phyloP scores from a whole-genome alignment of 805 yeast species.

The Maudiozyma bulderi region DNA sequence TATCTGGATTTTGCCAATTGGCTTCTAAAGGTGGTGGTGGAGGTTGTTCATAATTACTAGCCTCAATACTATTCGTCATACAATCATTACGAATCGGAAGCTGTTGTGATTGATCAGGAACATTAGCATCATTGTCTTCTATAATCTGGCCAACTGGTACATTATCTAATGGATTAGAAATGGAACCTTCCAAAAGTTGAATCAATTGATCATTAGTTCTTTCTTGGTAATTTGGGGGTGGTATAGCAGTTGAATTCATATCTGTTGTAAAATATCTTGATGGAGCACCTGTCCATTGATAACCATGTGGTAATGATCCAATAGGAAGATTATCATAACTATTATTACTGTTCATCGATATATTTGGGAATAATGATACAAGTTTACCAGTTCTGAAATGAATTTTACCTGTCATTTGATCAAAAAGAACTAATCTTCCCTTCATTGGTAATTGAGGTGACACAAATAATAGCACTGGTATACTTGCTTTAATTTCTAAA shows the following conservation, averaged over 20 bases:
- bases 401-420: slow-evolving; percentile 30
- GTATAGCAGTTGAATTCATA: neutral
- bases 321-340: neutral
- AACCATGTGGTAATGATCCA: neutral
- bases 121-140: no score
- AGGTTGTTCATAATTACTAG: neutral
- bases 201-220: slow-evolving; percentile 20
- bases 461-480: slow-evolving; percentile 65
- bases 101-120: neutral
- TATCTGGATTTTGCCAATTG: neutral
- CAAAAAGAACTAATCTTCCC: slow-evolving; percentile 32
- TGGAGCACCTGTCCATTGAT: neutral
- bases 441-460: slow-evolving; percentile 64
- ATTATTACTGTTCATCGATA: neutral
- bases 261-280: neutral
- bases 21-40: neutral
- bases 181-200: neutral
- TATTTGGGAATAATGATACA: slow-evolving; percentile 20
- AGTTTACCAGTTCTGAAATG: slow-evolving; percentile 34
- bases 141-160: no score
- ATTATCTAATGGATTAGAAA: neutral
- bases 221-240: slow-evolving; percentile 70
- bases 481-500: slow-evolving; percentile 77
- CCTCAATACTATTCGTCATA: neutral
- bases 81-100: neutral